A percentile compares a stretch with the other conserved stretches of the same genome.
Conservation (phyloP, 2,329 filamentous ascomycete genomes). For the Botrytis deweyae region DNA sequence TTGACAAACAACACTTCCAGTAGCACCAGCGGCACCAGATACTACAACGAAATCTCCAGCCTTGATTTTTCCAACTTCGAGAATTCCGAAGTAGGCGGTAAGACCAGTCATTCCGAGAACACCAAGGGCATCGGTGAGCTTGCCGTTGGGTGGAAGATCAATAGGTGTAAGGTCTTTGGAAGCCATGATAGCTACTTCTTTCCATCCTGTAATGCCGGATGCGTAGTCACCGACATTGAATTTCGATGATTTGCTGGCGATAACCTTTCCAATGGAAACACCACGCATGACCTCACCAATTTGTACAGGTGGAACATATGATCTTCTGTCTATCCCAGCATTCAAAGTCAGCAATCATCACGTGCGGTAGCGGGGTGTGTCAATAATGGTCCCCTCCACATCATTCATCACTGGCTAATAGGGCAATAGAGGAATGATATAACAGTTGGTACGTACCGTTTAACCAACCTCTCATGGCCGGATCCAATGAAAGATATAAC, state of each 20-base stretch:
- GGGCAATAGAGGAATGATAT: slow-evolving; percentile 3
- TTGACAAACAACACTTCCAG: slow-evolving; percentile 73
- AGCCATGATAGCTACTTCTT: slow-evolving; percentile 59
- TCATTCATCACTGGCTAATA: slow-evolving; percentile 6
- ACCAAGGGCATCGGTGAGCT: slow-evolving; percentile 59
- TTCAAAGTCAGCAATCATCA: slow-evolving; percentile 1
- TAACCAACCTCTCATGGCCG: slow-evolving; percentile 74
- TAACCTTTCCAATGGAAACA: slow-evolving; percentile 56
- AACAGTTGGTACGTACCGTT: slow-evolving; percentile 47
- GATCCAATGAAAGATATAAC: slow-evolving; percentile 68
- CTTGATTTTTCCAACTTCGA: slow-evolving; percentile 65
- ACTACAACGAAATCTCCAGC: slow-evolving; percentile 74
- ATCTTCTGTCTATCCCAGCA: slow-evolving; percentile 44
- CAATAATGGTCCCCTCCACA: neutral
- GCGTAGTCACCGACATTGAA: slow-evolving; percentile 60
- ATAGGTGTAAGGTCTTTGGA: slow-evolving; percentile 50
- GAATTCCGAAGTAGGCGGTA: slow-evolving; percentile 75
- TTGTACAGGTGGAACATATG: slow-evolving; percentile 68
- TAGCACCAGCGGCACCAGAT: slow-evolving; percentile 74
- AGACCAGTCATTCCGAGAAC: slow-evolving; percentile 65
- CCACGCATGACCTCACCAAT: slow-evolving; percentile 70
- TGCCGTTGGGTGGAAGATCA: slow-evolving; percentile 44
- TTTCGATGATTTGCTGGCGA: slow-evolving; percentile 57
- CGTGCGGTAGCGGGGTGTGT: slow-evolving; percentile 3
- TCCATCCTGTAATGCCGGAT: slow-evolving; percentile 59